Conservation (phyloP, 768 basidiomycete species). For the Tulasnella sp. region DNA sequence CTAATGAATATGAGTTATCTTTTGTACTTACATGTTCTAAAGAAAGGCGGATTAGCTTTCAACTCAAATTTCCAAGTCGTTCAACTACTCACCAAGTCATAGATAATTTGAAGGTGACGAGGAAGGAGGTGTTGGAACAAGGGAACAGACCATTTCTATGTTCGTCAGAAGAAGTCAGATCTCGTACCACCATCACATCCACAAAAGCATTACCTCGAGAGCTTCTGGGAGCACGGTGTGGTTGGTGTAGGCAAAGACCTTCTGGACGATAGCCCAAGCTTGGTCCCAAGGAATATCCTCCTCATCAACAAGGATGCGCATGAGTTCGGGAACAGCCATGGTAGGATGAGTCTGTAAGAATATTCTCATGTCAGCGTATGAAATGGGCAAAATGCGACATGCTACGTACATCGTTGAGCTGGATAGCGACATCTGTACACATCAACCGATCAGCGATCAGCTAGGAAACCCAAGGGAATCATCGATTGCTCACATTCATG, state of each 20-base stretch:
- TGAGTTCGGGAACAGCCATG: constrained; percentile 86
- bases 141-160: constrained; percentile 77
- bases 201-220: constrained; percentile 1
- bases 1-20: constrained; percentile 27
- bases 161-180: no score
- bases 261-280: constrained; percentile 82
- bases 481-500: constrained; percentile 52
- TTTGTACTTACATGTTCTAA: constrained; percentile 33
- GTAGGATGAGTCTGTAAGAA: constrained; percentile 77
- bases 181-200: no score
- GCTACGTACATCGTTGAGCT: constrained; percentile 72
- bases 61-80: background rate
- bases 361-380: background rate
- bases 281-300: constrained; percentile 72
- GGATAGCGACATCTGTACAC: constrained; percentile 64
- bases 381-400: background rate
- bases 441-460: background rate
- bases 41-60: background rate
- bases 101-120: constrained; percentile 86
- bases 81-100: constrained; percentile 47
- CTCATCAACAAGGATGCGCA: constrained; percentile 77
- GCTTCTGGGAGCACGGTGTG: constrained; percentile 79
- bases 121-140: constrained; percentile 77
- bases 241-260: constrained; percentile 93
- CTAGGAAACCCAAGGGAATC: background rate